These are phyloP conservation scores for Pythium brachiatum DNA, from an alignment of 352 stramenopile genomes.

Conservation along the genomic window DNA sequence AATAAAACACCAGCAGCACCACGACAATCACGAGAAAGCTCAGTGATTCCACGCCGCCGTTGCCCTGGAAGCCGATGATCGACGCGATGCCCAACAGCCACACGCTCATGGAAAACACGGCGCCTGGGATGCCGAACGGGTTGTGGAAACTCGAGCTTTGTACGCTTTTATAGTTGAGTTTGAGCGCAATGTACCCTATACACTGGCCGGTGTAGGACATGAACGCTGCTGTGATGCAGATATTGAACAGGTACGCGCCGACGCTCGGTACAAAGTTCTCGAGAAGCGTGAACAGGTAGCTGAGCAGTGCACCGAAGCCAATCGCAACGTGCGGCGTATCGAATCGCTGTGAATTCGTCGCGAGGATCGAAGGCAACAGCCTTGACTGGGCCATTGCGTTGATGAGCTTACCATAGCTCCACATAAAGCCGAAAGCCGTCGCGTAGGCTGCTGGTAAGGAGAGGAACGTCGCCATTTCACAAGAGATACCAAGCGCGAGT, in stretches of 20 bases:
- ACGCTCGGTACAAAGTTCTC: constrained; percentile 19
- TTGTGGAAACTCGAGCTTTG: constrained; percentile 10
- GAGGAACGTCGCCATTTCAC: constrained; percentile 11
- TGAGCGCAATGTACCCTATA: constrained; percentile 33
- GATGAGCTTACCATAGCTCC: constrained; percentile 31
- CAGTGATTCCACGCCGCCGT: constrained; percentile 7
- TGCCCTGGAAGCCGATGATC: constrained; percentile 16
- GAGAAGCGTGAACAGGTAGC: constrained; percentile 24
- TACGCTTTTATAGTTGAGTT: constrained; percentile 23
- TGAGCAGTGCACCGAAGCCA: constrained; percentile 10
- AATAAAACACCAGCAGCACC: constrained; percentile 18
- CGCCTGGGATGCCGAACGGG: constrained; percentile 22
- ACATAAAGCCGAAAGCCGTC: constrained; percentile 33
- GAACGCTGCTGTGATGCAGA: constrained; percentile 23
- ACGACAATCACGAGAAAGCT: constrained; percentile 9
- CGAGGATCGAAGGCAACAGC: constrained; percentile 18
- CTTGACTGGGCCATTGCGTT: constrained; percentile 26
- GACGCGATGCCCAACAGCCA: constrained; percentile 11
- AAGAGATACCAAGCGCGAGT: constrained; percentile 1
- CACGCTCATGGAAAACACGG: constrained; percentile 14
- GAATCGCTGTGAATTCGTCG: background rate
- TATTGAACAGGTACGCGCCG: constrained; percentile 12
- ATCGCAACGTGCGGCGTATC: constrained; percentile 26
- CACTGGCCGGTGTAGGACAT: constrained; percentile 29
- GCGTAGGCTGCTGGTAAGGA: constrained; percentile 32